A percentile compares a stretch with the other conserved stretches of the same genome.
These are phyloP conservation scores for Xylariomycetidae sp. DNA, from an alignment of 2,329 filamentous ascomycete species.

Conservation along the genomic window DNA sequence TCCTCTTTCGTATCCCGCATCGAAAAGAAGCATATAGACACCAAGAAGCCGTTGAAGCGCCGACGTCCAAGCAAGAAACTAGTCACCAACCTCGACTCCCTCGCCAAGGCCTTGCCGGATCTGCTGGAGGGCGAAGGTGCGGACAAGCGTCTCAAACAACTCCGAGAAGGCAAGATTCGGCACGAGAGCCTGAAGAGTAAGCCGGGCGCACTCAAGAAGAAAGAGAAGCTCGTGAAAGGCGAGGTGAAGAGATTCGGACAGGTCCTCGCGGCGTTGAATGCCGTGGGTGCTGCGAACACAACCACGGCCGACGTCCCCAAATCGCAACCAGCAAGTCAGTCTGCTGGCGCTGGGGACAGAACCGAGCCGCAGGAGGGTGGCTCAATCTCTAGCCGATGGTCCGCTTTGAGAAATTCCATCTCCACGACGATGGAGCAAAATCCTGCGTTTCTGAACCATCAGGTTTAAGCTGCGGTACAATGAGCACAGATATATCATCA, in stretches of 20 bases:
- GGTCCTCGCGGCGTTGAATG: slow-evolving; percentile 73
- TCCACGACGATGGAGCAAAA: slow-evolving; percentile 86
- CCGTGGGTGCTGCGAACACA: slow-evolving; percentile 20
- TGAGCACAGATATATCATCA: too few species aligned
- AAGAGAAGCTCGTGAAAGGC: slow-evolving; percentile 70
- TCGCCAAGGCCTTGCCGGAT: slow-evolving; percentile 77
- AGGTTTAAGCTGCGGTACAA: too few species aligned
- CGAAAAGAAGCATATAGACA: slow-evolving; percentile 51
- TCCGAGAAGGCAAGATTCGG: slow-evolving; percentile 57
- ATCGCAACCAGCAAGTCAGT: too few species aligned
- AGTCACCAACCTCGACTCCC: slow-evolving; percentile 65
- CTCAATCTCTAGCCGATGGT: slow-evolving; percentile 63
- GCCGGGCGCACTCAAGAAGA: slow-evolving; percentile 77
- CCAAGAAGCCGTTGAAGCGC: slow-evolving; percentile 52
- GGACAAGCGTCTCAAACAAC: slow-evolving; percentile 36
- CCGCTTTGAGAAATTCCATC: slow-evolving; percentile 77
- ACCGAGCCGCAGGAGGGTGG: slow-evolving; percentile 13
- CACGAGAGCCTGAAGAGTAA: slow-evolving; percentile 71
- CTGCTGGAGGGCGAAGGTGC: slow-evolving; percentile 42
- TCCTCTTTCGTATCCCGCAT: slow-evolving; percentile 75
- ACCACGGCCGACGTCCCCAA: slow-evolving; percentile 2
- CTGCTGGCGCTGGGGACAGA: slow-evolving; percentile 3
- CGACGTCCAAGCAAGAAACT: slow-evolving; percentile 74
- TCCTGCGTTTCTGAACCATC: slow-evolving; percentile 68
- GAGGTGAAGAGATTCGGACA: slow-evolving; percentile 82